Percentiles rank a stretch among this genome's conserved stretches.
Evolutionary conservation across 2,329 filamentous ascomycete species (phyloP).

Genomic region (Byssothecium circinans): DNA sequence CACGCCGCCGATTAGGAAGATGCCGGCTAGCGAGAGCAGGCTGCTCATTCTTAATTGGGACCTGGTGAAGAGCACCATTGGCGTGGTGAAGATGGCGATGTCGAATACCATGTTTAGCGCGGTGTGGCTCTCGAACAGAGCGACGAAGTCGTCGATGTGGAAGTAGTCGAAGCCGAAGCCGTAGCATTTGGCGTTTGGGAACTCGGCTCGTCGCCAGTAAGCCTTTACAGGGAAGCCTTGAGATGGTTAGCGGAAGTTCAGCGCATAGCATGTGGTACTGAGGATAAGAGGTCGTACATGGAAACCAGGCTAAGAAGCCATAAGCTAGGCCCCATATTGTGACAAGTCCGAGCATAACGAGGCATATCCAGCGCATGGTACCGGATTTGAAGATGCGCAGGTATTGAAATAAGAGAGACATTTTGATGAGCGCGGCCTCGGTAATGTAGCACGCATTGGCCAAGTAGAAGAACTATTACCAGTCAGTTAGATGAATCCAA

Average conservation of each 20-base stretch:
- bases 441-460: constrained; percentile 33
- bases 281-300: constrained; percentile 12
- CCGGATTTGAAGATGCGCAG: constrained; percentile 41
- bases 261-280: neutral
- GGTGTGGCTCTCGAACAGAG: constrained; percentile 30
- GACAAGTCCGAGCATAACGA: constrained; percentile 25
- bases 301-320: constrained; percentile 35
- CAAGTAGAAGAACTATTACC: constrained; percentile 30
- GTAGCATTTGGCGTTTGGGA: constrained; percentile 28
- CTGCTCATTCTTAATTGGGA: constrained; percentile 32
- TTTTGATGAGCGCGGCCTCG: constrained; percentile 38
- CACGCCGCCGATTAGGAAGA: constrained; percentile 38
- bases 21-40: constrained; percentile 30
- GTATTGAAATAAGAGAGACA: constrained; percentile 41
- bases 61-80: constrained; percentile 32
- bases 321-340: constrained; percentile 36
- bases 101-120: constrained; percentile 41
- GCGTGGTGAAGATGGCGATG: constrained; percentile 33
- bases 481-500: neutral
- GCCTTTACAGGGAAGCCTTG: constrained; percentile 24
- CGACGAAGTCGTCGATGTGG: constrained; percentile 21
- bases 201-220: constrained; percentile 24
- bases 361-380: constrained; percentile 30
- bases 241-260: neutral
- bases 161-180: constrained; percentile 33